Conservation (phyloP, 768 basidiomycete species). For the Boletus huronensis region DNA sequence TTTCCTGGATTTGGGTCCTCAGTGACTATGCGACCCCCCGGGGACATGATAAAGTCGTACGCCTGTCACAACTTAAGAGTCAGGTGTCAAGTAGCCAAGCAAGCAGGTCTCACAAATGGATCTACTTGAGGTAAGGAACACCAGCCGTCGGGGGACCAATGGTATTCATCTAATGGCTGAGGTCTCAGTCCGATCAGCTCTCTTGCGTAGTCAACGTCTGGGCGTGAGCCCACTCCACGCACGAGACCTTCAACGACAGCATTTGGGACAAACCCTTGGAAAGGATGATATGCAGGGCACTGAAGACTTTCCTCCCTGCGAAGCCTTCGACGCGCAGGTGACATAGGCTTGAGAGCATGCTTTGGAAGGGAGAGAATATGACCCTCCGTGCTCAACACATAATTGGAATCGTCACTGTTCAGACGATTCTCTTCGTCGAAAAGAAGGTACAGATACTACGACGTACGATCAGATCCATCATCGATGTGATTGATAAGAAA, state of each 20-base stretch:
- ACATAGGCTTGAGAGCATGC: slow-evolving; percentile 51
- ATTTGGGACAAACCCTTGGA: slow-evolving; percentile 31
- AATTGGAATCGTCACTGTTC: slow-evolving; percentile 75
- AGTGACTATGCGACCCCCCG: slow-evolving; percentile 44
- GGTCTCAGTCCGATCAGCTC: slow-evolving; percentile 56
- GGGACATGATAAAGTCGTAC: slow-evolving; percentile 77
- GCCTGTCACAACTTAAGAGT: slow-evolving; percentile 42
- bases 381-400: slow-evolving; percentile 94
- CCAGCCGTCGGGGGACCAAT: slow-evolving; percentile 71
- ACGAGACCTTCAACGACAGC: slow-evolving; percentile 46
- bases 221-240: slow-evolving; percentile 66
- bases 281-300: slow-evolving; percentile 67
- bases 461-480: not conserved
- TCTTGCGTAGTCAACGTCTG: slow-evolving; percentile 80
- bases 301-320: slow-evolving; percentile 64
- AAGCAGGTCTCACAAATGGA: slow-evolving; percentile 53
- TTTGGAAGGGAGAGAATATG: slow-evolving; percentile 73
- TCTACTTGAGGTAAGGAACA: slow-evolving; percentile 69
- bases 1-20: slow-evolving; percentile 72
- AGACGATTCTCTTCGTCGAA: slow-evolving; percentile 84
- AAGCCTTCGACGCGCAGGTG: slow-evolving; percentile 55
- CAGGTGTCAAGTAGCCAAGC: not conserved
- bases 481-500: not conserved
- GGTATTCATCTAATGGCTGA: slow-evolving; percentile 45
- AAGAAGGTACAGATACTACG: slow-evolving; percentile 85